These are phyloP conservation scores for Pueraria montana DNA, from an alignment of 306 rosid genomes.

Conservation along the genomic window DNA sequence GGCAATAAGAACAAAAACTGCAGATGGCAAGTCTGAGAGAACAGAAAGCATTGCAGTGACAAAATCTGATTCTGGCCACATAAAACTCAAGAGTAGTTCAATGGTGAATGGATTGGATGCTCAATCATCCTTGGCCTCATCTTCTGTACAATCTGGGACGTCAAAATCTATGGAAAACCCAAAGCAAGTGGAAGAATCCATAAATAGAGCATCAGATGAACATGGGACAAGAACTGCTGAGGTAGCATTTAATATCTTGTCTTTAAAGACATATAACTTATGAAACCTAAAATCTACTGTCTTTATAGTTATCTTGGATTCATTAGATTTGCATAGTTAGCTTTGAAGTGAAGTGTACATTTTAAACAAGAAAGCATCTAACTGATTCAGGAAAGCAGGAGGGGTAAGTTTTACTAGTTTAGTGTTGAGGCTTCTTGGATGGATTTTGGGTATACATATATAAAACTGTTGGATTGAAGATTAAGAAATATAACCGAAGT, in stretches of 20 bases:
- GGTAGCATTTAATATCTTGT: constrained; percentile 63
- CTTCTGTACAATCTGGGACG: constrained; percentile 68
- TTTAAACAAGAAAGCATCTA: no score
- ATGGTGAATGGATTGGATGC: constrained; percentile 75
- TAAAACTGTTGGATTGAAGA: background rate
- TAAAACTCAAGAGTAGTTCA: constrained; percentile 69
- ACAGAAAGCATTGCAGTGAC: constrained; percentile 57
- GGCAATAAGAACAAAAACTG: constrained; percentile 58
- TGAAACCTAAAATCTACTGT: no score
- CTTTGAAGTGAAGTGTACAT: no score
- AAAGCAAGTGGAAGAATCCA: constrained; percentile 75
- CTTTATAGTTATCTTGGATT: no score
- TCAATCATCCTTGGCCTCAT: constrained; percentile 62
- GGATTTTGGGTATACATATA: background rate
- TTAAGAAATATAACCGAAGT: background rate
- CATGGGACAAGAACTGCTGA: constrained; percentile 68
- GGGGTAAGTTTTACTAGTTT: background rate
- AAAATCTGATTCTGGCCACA: constrained; percentile 79
- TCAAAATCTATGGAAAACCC: constrained; percentile 74
- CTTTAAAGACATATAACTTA: no score
- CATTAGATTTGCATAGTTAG: no score
- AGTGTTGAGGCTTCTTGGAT: background rate
- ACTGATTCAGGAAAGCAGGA: no score
- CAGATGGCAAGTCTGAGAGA: constrained; percentile 76
- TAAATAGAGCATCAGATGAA: constrained; percentile 69